Base-by-base conservation (phyloP, 495 filamentous ascomycete genomes). In the Annulohypoxylon stygium region DNA sequence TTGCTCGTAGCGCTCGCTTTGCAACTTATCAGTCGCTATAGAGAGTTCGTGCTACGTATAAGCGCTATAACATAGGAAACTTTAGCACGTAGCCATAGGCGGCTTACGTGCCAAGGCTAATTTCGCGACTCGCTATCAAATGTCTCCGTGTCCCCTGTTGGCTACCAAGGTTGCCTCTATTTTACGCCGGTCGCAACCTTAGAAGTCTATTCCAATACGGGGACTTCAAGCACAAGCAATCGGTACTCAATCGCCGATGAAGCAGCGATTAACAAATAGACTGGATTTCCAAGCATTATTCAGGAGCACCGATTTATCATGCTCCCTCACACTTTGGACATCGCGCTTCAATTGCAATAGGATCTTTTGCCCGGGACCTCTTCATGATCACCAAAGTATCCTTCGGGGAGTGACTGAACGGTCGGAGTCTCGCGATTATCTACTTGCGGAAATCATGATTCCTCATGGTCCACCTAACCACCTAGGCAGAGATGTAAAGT, bases 351-450 rank as follows among this genome's bases (percentile, higher is more conserved):
- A 23, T 23, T 23, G 20, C 1, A 23, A 1, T 23, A 23, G 20
- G 20, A 23, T 23, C 20, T 23, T 23, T 23, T 23, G 20, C 20
- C 20, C 20, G 20, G 20, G 20, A 23, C 20, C 20, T 23, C 20
- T 23, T 23, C 20, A 23, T 23, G 20, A 23, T 23, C 20, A 23
- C 20, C 20, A 23, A 23, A 23, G n/a, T 23, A 23, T 2, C 5
- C 30, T 2, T 30, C 3, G 20, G 25, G 10, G 26, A 8, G 20
- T 61, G 7, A n/a, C 3, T 20, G 25, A 57, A 37, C 14, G 6
- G 25, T 59, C 55, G 55, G 55, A 14, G 5, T 14, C 26, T 60
- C 57, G 36, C 57, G 57, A 30, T 60, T 43, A 60, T n/a, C 36
- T 26, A 11, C 12, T 20, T 43, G 12, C 9, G 57, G 57, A 26